Evolutionary conservation across 208 protist genomes (phyloP).

Genomic region (Leishmania lainsoni): DNA sequence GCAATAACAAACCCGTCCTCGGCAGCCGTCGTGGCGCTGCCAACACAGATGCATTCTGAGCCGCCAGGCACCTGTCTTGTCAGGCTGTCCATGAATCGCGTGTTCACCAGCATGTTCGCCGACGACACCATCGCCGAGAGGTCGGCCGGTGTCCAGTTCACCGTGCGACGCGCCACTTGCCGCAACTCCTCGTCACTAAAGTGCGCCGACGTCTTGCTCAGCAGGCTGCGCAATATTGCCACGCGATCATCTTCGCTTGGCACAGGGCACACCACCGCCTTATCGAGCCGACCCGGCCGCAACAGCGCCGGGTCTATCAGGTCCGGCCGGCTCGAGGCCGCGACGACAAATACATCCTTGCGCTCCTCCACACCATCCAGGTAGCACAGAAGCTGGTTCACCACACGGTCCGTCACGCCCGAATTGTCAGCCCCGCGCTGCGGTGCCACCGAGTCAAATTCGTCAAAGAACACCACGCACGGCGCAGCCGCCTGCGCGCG

Average conservation of each 20-base stretch:
- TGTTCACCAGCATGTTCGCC: slow-evolving; percentile 67
- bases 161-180: slow-evolving; percentile 52
- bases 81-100: slow-evolving; percentile 71
- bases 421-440: slow-evolving; percentile 89
- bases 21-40: neutral
- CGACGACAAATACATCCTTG: slow-evolving; percentile 97
- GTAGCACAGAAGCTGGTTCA: slow-evolving; percentile 98
- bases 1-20: slow-evolving; percentile 52
- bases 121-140: slow-evolving; percentile 76
- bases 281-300: slow-evolving; percentile 91
- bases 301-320: slow-evolving; percentile 95
- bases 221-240: slow-evolving; percentile 98
- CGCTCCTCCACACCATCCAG: slow-evolving; percentile 97
- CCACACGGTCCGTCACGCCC: slow-evolving; percentile 94
- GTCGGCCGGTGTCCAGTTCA: slow-evolving; percentile 87
- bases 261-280: slow-evolving; percentile 83
- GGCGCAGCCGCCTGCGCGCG: slow-evolving; percentile 85
- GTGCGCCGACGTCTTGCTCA: slow-evolving; percentile 98
- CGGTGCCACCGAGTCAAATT: slow-evolving; percentile 94
- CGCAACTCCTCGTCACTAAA: slow-evolving; percentile 53
- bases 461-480: slow-evolving; percentile 95
- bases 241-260: slow-evolving; percentile 78
- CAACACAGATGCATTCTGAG: neutral
- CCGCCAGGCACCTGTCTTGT: slow-evolving; percentile 19
- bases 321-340: slow-evolving; percentile 98